Evolutionary conservation across 805 yeast genomes (phyloP), one percentile per base, ranked within the genome.

Genomic region (Yueomyces sinensis): DNA sequence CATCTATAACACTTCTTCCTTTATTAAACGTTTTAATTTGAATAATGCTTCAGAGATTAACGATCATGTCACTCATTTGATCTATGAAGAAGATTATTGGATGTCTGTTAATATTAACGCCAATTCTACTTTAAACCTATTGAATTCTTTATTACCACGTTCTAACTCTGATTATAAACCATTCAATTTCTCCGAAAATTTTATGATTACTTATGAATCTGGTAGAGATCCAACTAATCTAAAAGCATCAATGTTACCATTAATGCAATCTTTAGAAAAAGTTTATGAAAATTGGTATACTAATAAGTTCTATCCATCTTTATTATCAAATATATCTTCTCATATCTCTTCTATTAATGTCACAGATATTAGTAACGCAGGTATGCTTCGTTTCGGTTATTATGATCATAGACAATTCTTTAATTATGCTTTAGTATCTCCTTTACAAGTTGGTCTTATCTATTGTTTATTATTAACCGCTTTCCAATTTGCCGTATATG

Each of bases 381-480:
- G 64, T 65, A n/a, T 54, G 66, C 14, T 39, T 37, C 32, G 40
- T 1, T 59, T 70, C 37, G 25, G 41, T 1, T 52, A 41, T 30
- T 30, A 47, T 3, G 84, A 80, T 46, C 52, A 62, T 34, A 59
- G 62, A 14, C 80, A 82, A 2, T 61, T 59, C 34, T 51, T 54
- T 1, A 59, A 72, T 44, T 61, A 70, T 3, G 72, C 71, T 5
- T 48, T 76, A n/a, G 42, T 68, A 27, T 84, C 86, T 0, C 83
- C 86, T 4, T 55, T 73, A 2, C 89, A 81, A 53, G 75, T 82
- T 40, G 93, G 93, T 35, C 65, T 79, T 39, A 77, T 82, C 51
- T 81, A 73, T 49, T 61, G 76, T 49, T 66, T 81, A 42, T 74
- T 82, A 48, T 53, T 80, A 35, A 73, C 91, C 3, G 77, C 81